These are phyloP conservation scores for Tulasnella sp. DNA, from an alignment of 768 basidiomycete species.

Conservation along the genomic window DNA sequence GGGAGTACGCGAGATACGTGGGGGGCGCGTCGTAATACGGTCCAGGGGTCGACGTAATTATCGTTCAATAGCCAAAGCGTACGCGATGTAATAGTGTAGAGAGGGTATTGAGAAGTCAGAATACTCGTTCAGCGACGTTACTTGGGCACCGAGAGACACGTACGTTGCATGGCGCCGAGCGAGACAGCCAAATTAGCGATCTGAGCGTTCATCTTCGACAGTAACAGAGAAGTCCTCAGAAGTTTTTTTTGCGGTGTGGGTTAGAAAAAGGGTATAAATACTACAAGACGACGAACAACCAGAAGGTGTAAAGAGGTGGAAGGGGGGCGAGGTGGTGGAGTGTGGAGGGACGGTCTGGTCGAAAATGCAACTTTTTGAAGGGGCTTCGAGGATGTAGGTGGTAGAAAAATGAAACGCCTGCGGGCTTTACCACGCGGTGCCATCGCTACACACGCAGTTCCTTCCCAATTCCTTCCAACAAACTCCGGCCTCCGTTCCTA, in stretches of 20 bases:
- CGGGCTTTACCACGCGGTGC: conserved; percentile 12
- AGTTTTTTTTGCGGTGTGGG: not conserved
- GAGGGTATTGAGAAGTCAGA: not conserved
- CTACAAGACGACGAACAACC: not conserved
- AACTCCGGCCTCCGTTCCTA: not conserved
- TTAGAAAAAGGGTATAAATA: conserved; percentile 14
- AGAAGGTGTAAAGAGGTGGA: not conserved
- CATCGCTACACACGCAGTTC: not conserved
- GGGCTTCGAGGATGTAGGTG: not conserved
- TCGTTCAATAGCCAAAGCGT: not conserved
- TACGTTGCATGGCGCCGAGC: conserved; percentile 89
- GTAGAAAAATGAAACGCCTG: conserved; percentile 14
- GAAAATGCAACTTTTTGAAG: conserved; percentile 17
- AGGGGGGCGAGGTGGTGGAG: not conserved
- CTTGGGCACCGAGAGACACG: conserved; percentile 30
- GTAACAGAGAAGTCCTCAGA: not conserved
- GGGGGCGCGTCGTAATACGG: not conserved
- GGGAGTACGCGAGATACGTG: not conserved
- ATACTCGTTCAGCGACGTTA: not conserved
- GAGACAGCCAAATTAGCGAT: conserved; percentile 83
- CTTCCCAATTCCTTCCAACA: not conserved
- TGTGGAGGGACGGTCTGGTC: not conserved
- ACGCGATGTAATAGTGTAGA: not conserved
- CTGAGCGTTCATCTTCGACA: conserved; percentile 61
- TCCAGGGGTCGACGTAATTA: not conserved